Conservation (phyloP, 2,329 filamentous ascomycete genomes). For the Eutypa lata region DNA sequence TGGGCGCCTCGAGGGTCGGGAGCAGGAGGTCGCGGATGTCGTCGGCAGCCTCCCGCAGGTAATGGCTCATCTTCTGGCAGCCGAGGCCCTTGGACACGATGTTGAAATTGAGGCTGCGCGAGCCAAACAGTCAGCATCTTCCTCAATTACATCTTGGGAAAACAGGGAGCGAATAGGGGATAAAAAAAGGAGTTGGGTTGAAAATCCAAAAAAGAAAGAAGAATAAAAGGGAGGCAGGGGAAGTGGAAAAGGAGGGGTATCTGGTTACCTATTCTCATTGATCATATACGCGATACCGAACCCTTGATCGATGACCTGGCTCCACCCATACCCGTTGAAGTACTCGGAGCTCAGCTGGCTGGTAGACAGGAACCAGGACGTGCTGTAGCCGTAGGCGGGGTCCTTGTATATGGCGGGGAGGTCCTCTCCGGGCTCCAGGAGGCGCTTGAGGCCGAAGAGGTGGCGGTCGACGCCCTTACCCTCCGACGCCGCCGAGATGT, state of each 20-base stretch:
- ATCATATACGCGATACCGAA: constrained; percentile 99
- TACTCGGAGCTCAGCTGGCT: constrained; percentile 92
- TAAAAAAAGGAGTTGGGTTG: no score
- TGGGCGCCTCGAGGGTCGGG: constrained; percentile 73
- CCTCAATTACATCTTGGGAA: no score
- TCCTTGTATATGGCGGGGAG: constrained; percentile 83
- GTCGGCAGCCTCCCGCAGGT: constrained; percentile 86
- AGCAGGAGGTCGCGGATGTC: constrained; percentile 86
- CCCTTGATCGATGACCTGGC: constrained; percentile 91
- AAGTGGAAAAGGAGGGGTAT: neutral
- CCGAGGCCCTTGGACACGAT: constrained; percentile 91
- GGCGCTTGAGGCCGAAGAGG: constrained; percentile 94
- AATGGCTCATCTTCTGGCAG: constrained; percentile 91
- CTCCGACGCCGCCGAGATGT: constrained; percentile 84
- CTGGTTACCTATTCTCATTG: constrained; percentile 83
- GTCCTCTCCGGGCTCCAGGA: constrained; percentile 76
- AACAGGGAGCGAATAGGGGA: no score
- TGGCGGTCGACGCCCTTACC: constrained; percentile 94
- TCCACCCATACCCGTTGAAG: constrained; percentile 99
- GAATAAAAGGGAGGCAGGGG: neutral
- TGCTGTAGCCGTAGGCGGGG: constrained; percentile 78
- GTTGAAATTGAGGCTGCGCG: constrained; percentile 92
- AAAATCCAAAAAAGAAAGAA: neutral
- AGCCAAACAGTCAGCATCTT: constrained; percentile 9
- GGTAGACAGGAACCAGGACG: constrained; percentile 84